These are phyloP conservation scores for Trichoderma hamatum DNA, from an alignment of 2,329 filamentous ascomycete genomes.

Conservation along the genomic window DNA sequence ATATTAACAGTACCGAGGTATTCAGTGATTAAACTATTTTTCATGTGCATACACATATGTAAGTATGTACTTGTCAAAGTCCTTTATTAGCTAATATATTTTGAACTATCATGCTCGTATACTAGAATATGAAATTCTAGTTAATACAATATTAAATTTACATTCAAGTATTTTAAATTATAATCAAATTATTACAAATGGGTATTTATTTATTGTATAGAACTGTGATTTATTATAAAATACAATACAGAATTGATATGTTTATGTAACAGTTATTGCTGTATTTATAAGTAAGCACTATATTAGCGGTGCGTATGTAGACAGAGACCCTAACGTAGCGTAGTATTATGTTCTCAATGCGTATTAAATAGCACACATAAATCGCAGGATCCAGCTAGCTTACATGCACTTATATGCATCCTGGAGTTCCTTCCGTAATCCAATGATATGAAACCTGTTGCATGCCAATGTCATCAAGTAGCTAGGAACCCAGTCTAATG, in stretches of 20 bases:
- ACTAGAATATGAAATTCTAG: too few relatives aligned
- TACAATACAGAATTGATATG: too few relatives aligned
- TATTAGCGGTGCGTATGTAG: background rate
- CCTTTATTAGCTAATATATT: background rate
- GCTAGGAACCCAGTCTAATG: background rate
- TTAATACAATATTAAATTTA: background rate
- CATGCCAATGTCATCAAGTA: background rate
- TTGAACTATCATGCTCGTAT: background rate
- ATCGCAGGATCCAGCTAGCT: background rate
- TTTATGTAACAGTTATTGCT: background rate
- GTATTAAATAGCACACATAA: background rate
- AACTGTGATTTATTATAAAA: background rate
- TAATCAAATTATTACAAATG: background rate
- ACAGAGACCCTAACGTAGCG: background rate
- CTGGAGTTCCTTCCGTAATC: background rate
- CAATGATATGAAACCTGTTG: background rate
- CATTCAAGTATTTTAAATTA: background rate
- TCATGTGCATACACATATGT: too few relatives aligned
- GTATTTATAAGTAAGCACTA: background rate
- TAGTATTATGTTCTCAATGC: background rate
- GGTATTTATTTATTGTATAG: background rate
- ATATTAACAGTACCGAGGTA: too few relatives aligned
- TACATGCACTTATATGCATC: background rate
- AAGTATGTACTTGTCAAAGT: too few relatives aligned
- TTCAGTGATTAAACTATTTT: too few relatives aligned